Conservation (phyloP, 805 yeast genomes). For the Suhomyces sp. region DNA sequence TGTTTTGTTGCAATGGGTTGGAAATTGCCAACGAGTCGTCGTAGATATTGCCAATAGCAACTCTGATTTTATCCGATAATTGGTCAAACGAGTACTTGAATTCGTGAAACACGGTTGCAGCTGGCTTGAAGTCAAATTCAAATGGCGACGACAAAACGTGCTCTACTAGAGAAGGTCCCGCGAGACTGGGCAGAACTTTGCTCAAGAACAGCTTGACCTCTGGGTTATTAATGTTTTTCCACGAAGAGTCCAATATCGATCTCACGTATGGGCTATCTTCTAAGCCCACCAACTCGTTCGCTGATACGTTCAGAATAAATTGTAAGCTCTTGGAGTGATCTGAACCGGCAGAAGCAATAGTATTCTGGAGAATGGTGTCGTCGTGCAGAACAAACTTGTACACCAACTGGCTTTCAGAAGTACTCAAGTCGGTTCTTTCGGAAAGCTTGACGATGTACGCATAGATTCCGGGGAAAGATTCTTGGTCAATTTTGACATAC, state of each 20-base stretch:
- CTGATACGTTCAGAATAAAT: conserved; percentile 3
- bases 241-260: conserved; percentile 9
- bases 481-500: conserved; percentile 10
- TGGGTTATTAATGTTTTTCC: conserved; percentile 10
- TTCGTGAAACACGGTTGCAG: conserved; percentile 7
- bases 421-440: conserved; percentile 15
- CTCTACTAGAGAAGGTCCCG: conserved; percentile 7
- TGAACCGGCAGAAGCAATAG: conserved; percentile 10
- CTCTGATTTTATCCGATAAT: conserved; percentile 20
- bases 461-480: conserved; percentile 21
- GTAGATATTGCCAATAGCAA: conserved; percentile 12
- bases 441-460: conserved; percentile 30
- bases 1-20: conserved; percentile 44
- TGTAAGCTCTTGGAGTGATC: background rate
- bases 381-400: conserved; percentile 14
- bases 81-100: conserved; percentile 17
- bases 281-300: background rate
- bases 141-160: conserved; percentile 7
- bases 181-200: background rate
- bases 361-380: conserved; percentile 15
- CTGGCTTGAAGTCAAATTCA: conserved; percentile 12
- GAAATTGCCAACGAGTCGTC: conserved; percentile 39
- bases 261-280: background rate
- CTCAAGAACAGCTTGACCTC: conserved; percentile 12
- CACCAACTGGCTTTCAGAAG: conserved; percentile 19